These are phyloP conservation scores for Dictyostelium firmibasis DNA, from an alignment of 78 protist genomes.

Conservation along the genomic window DNA sequence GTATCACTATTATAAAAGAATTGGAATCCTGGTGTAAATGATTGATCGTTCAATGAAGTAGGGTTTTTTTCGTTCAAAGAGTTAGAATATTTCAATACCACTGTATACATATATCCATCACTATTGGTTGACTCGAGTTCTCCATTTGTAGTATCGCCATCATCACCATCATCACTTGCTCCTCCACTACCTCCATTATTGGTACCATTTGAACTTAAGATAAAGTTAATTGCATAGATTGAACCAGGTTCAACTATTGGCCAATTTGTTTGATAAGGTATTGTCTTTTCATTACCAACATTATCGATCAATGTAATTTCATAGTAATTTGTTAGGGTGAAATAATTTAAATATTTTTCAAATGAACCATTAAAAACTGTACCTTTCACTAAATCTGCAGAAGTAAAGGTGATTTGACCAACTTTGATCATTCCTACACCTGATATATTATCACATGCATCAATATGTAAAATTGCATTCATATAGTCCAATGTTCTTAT, in stretches of 20 bases:
- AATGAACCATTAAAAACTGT: neutral
- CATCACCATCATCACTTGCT: neutral
- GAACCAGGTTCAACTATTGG: neutral
- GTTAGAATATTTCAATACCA: neutral
- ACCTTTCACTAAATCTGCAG: neutral
- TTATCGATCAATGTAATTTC: neutral
- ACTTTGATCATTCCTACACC: constrained; percentile 3
- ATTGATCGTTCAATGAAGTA: neutral
- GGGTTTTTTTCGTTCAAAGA: neutral
- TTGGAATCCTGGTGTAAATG: constrained; percentile 20
- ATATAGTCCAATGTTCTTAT: neutral
- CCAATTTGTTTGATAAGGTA: neutral
- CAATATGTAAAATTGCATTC: constrained; percentile 7
- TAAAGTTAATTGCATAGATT: neutral
- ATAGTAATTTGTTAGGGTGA: neutral
- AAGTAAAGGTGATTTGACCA: neutral
- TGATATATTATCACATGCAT: neutral
- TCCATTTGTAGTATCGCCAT: neutral
- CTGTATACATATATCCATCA: neutral
- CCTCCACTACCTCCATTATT: too few relatives aligned
- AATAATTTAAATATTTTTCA: neutral
- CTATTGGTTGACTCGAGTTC: neutral
- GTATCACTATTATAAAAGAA: neutral
- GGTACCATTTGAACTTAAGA: neutral
- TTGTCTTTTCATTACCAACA: neutral